These are phyloP conservation scores for Aspergillus caelatus DNA, from an alignment of 2,329 filamentous ascomycete species.

Conservation along the genomic window DNA sequence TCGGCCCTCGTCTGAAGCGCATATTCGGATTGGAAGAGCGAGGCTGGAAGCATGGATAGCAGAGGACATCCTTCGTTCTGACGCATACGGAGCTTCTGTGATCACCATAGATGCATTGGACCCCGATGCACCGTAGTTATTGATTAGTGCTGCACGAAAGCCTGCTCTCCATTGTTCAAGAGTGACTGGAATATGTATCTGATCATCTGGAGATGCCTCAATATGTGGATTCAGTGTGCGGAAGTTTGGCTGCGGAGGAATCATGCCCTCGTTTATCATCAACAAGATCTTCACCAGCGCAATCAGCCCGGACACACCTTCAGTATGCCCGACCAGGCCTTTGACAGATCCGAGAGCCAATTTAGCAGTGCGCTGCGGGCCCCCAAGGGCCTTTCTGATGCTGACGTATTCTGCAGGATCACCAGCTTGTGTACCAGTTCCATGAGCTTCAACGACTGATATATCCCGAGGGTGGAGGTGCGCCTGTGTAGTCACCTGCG, in stretches of 20 bases:
- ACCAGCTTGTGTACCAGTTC: slow-evolving; percentile 36
- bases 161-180: slow-evolving; percentile 17
- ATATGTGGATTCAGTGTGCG: slow-evolving; percentile 27
- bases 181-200: slow-evolving; percentile 19
- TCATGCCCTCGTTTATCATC: slow-evolving; percentile 30
- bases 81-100: slow-evolving; percentile 12
- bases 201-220: slow-evolving; percentile 13
- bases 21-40: slow-evolving; percentile 19
- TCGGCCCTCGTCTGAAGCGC: slow-evolving; percentile 15
- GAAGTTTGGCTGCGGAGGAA: slow-evolving; percentile 32
- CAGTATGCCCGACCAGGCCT: slow-evolving; percentile 37
- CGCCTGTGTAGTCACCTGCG: slow-evolving; percentile 24
- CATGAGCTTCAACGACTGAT: slow-evolving; percentile 38
- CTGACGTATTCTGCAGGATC: slow-evolving; percentile 34
- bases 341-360: slow-evolving; percentile 37
- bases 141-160: slow-evolving; percentile 28
- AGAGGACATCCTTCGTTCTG: slow-evolving; percentile 13
- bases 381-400: slow-evolving; percentile 27
- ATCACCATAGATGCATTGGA: slow-evolving; percentile 33
- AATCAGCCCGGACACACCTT: slow-evolving; percentile 36
- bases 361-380: slow-evolving; percentile 11
- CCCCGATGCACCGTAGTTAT: slow-evolving; percentile 36
- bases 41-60: slow-evolving; percentile 6
- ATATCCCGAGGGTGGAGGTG: slow-evolving; percentile 29
- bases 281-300: slow-evolving; percentile 34